Evolutionary conservation across 2,329 filamentous ascomycete genomes (phyloP).

Genomic region (Pseudogymnoascus verrucosus): DNA sequence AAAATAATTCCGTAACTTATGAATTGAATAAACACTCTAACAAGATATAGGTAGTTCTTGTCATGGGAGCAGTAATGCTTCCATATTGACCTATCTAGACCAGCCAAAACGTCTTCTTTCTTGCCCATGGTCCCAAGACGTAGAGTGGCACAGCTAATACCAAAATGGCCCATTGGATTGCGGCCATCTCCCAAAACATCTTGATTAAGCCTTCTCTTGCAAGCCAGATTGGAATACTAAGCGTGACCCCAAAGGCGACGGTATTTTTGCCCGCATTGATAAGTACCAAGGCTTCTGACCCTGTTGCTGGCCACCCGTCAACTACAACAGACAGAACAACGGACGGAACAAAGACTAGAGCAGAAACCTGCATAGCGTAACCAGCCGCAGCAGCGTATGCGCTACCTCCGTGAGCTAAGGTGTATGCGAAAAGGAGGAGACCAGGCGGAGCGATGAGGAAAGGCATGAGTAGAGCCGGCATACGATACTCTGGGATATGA

Average conservation of each 20-base stretch:
- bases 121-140: slow-evolving; percentile 21
- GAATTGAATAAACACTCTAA: not conserved
- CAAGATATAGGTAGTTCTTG: not conserved
- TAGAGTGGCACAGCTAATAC: slow-evolving; percentile 27
- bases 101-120: not conserved
- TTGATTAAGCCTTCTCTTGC: slow-evolving; percentile 24
- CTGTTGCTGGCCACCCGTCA: slow-evolving; percentile 26
- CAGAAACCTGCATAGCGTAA: slow-evolving; percentile 24
- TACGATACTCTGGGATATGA: slow-evolving; percentile 33
- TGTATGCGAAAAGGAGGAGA: slow-evolving; percentile 29
- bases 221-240: slow-evolving; percentile 22
- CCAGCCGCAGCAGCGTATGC: slow-evolving; percentile 25
- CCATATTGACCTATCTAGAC: not conserved
- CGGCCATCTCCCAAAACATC: slow-evolving; percentile 31
- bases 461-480: slow-evolving; percentile 32
- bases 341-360: slow-evolving; percentile 28
- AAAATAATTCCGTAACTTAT: not conserved
- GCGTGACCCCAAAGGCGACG: slow-evolving; percentile 19
- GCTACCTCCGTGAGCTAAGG: slow-evolving; percentile 20
- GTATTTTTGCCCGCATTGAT: slow-evolving; percentile 28
- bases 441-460: slow-evolving; percentile 29
- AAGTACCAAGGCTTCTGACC: slow-evolving; percentile 29
- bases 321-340: slow-evolving; percentile 30
- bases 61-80: not conserved
- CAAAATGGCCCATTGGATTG: slow-evolving; percentile 28